Conservation (phyloP, 208 protist genomes). For the Acanthamoeba lugdunensis region DNA sequence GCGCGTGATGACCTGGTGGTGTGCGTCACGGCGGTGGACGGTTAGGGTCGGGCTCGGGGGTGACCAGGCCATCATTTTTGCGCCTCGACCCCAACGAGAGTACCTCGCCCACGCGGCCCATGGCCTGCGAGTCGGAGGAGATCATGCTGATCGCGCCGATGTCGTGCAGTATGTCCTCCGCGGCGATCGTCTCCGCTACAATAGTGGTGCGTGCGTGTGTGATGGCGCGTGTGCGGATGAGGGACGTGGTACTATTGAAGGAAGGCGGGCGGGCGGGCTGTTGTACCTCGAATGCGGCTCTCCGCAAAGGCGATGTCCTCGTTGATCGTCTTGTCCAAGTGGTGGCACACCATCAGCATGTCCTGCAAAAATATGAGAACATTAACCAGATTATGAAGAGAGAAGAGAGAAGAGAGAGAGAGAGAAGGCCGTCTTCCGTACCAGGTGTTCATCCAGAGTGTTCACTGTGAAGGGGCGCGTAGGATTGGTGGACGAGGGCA, state of each 20-base stretch:
- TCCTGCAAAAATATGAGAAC: conserved; percentile 25
- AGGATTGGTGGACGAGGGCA: conserved; percentile 84
- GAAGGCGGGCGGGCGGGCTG: neutral
- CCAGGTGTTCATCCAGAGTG: conserved; percentile 84
- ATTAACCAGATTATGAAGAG: neutral
- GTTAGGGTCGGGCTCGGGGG: too few species aligned
- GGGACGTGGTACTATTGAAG: neutral
- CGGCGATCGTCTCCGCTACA: conserved; percentile 75
- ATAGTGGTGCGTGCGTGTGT: too few species aligned
- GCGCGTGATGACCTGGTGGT: conserved; percentile 61
- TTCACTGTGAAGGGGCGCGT: conserved; percentile 83
- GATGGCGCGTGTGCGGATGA: too few species aligned
- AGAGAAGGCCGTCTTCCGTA: neutral
- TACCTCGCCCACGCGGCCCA: conserved; percentile 84
- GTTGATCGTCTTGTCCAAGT: conserved; percentile 81
- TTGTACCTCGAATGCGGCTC: conserved; percentile 78
- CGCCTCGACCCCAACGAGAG: too few species aligned
- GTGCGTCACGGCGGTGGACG: too few species aligned
- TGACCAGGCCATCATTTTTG: too few species aligned
- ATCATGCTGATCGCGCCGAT: conserved; percentile 84
- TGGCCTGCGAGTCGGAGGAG: conserved; percentile 84
- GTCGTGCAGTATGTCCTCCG: conserved; percentile 83
- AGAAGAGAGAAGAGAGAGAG: neutral
- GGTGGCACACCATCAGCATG: conserved; percentile 86
- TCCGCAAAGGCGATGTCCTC: conserved; percentile 85